A percentile compares a stretch with the other conserved stretches of the same genome.
phyloP scores from a whole-genome alignment of 352 stramenopile genomes.

The Globisporangium nunn region DNA sequence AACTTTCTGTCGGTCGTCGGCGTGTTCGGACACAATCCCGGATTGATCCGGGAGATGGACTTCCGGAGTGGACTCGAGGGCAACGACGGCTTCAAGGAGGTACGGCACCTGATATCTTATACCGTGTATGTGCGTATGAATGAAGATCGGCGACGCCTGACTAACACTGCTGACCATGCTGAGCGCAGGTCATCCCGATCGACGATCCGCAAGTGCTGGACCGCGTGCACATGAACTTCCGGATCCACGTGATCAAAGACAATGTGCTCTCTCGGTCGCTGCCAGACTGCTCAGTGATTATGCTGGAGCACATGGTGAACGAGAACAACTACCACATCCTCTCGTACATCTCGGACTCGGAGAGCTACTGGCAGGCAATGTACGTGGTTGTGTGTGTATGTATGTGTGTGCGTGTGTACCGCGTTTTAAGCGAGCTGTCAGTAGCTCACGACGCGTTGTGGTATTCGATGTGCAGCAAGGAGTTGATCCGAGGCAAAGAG shows the following conservation, averaged over 20 bases:
- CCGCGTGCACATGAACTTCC: conserved; percentile 82
- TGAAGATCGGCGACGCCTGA: no score
- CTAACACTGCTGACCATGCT: background rate
- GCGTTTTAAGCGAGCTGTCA: background rate
- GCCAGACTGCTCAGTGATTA: conserved; percentile 63
- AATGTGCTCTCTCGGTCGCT: conserved; percentile 76
- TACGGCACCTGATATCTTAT: conserved; percentile 5
- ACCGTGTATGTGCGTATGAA: background rate
- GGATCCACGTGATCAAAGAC: conserved; percentile 85
- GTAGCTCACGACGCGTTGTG: background rate
- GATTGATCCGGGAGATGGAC: conserved; percentile 65
- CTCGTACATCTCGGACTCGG: conserved; percentile 67
- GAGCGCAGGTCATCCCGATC: conserved; percentile 63
- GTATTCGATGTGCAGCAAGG: conserved; percentile 26
- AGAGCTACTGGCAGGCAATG: conserved; percentile 64
- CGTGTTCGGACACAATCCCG: conserved; percentile 75
- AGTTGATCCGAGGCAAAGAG: conserved; percentile 29
- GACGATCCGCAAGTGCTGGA: conserved; percentile 44
- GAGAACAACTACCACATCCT: conserved; percentile 85
- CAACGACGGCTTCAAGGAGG: conserved; percentile 58
- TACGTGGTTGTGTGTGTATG: conserved; percentile 17
- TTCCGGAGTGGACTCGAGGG: conserved; percentile 63
- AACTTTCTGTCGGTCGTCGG: conserved; percentile 82
- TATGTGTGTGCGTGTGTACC: no score
- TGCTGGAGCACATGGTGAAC: conserved; percentile 78